Evolutionary conservation across 495 filamentous ascomycete species (phyloP).

Genomic region (Penicillium ochrochloron): DNA sequence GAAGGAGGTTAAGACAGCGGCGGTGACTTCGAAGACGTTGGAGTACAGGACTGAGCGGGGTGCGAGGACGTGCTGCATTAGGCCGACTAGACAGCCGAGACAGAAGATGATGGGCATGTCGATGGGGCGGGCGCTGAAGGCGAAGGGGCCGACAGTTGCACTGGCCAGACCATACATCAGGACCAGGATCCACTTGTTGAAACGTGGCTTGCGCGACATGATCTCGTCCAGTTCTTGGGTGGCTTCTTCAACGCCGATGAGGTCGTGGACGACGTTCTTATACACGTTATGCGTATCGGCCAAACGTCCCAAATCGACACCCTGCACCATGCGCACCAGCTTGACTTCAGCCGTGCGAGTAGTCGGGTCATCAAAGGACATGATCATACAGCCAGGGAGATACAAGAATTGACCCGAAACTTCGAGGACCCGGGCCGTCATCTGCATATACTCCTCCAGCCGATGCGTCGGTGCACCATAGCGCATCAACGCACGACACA

Average conservation of each 20-base stretch:
- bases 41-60: constrained; percentile 76
- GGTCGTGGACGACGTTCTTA: constrained; percentile 90
- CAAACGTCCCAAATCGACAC: constrained; percentile 83
- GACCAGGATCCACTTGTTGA: constrained; percentile 73
- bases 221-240: constrained; percentile 71
- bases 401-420: constrained; percentile 92
- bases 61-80: constrained; percentile 80
- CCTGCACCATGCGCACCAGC: constrained; percentile 76
- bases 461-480: constrained; percentile 81
- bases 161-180: constrained; percentile 82
- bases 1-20: constrained; percentile 84
- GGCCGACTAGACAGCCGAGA: constrained; percentile 78
- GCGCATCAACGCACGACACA: constrained; percentile 86
- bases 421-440: constrained; percentile 85
- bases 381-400: constrained; percentile 92
- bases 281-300: constrained; percentile 88
- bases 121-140: constrained; percentile 81
- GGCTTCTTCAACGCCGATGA: constrained; percentile 84
- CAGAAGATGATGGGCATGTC: constrained; percentile 88
- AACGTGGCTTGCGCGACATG: constrained; percentile 66
- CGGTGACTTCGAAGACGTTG: constrained; percentile 91
- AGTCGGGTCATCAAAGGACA: constrained; percentile 87
- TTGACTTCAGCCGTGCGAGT: constrained; percentile 94
- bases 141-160: constrained; percentile 79
- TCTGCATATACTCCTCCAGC: constrained; percentile 87